Conservation (phyloP, 2,329 filamentous ascomycete genomes). For the Pseudogymnoascus sp. region DNA sequence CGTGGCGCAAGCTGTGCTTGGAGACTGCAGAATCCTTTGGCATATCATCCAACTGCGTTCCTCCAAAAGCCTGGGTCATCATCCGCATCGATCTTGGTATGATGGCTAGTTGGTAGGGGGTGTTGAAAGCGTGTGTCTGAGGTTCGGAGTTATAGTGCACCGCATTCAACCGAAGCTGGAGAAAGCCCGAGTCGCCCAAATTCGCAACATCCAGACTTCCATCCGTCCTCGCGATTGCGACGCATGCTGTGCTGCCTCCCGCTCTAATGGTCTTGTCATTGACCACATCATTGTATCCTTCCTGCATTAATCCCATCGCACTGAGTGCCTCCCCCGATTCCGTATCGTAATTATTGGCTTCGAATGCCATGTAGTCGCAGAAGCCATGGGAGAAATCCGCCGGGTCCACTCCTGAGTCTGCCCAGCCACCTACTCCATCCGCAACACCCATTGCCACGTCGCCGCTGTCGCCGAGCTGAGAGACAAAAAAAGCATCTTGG, state of each 20-base stretch:
- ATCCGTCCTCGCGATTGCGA: slow-evolving; percentile 66
- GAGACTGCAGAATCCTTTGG: slow-evolving; percentile 77
- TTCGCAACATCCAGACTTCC: slow-evolving; percentile 84
- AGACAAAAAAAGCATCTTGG: slow-evolving; percentile 93
- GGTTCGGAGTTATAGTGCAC: slow-evolving; percentile 75
- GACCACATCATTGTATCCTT: slow-evolving; percentile 74
- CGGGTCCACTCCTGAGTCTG: slow-evolving; percentile 83
- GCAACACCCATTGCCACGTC: slow-evolving; percentile 79
- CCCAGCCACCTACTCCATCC: slow-evolving; percentile 94
- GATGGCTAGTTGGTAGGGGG: slow-evolving; percentile 86
- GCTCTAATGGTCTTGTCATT: slow-evolving; percentile 64
- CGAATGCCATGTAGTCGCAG: slow-evolving; percentile 84
- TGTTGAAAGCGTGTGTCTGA: slow-evolving; percentile 97
- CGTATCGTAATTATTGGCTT: slow-evolving; percentile 38
- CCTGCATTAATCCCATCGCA: slow-evolving; percentile 66
- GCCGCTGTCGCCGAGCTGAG: slow-evolving; percentile 62
- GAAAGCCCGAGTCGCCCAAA: slow-evolving; percentile 87
- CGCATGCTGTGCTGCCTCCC: slow-evolving; percentile 84
- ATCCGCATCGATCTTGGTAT: slow-evolving; percentile 71
- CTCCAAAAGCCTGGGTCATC: slow-evolving; percentile 77
- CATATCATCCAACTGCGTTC: slow-evolving; percentile 69
- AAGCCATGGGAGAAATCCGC: slow-evolving; percentile 91
- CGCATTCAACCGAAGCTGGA: slow-evolving; percentile 76
- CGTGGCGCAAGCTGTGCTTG: slow-evolving; percentile 69
- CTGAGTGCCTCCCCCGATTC: slow-evolving; percentile 34